Base-by-base conservation (phyloP, 2,329 filamentous ascomycete genomes). In the Cladosporium sp. region DNA sequence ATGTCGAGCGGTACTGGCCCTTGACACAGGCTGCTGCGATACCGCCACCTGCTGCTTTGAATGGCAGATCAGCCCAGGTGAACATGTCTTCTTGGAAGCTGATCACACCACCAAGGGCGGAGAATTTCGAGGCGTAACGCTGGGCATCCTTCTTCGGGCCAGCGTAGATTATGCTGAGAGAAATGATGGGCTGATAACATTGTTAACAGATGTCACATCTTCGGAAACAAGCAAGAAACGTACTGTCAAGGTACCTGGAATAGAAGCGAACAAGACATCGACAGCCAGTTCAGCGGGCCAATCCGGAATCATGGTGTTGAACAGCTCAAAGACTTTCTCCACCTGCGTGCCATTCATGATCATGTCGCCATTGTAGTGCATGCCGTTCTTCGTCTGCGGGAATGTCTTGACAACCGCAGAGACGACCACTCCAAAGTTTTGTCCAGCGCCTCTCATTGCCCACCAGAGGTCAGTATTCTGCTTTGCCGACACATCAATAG, bases 401-500 rank as follows among this genome's bases (percentile, higher is more conserved):
- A 24, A 50, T n/a, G 34, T 50, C 19, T 54, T 54, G 25, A 49
- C 28, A 19, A 49, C 44, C 4, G 39, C n/a, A 12, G 24, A 37
- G 8, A 44, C 25, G 15, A 51, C 42, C 17, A 63, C 59, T 10
- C 58, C 61, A 51, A 62, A 62, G 36, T 62, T 63, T 20, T 58
- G 58, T 6, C 61, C 61, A 32, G 55, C 60, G 35, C 60, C 61
- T 39, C 56, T 25, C 40, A 59, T 39, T 15, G 39, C 60, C 60
- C 61, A 63, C 22, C 57, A 58, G 1, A 63, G 47, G 22, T 63
- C 61, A 12, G 51, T 24, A n/a, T 62, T 49, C n/a, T 58, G 22
- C 12, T 51, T 24, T 10, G 48, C 32, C 15, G 47, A 54, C 15
- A 45, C 35, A 8, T 19, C 22, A 15, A 57, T n/a, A 3, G 34